A percentile compares a stretch with the other conserved stretches of the same genome.
phyloP scores from a whole-genome alignment of 257 asterid species.

The Nyctanthes arbortristis region DNA sequence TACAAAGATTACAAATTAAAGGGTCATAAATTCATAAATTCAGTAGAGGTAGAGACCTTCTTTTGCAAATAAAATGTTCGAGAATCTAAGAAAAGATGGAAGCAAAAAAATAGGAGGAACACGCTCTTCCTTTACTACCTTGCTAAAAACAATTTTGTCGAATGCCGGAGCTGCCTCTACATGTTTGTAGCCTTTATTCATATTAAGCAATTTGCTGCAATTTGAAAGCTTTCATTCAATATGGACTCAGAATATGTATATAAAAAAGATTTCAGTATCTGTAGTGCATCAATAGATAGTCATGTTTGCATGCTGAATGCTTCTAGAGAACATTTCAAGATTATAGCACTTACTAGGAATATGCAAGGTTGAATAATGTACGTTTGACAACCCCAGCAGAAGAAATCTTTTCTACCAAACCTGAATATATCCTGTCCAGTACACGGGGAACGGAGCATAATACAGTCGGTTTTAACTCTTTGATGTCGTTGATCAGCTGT shows the following conservation, averaged over 20 bases:
- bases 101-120: constrained; percentile 6
- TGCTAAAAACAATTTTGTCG: constrained; percentile 70
- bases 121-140: constrained; percentile 38
- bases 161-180: constrained; percentile 68
- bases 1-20: not conserved
- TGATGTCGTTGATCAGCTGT: constrained; percentile 65
- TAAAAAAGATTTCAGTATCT: not conserved
- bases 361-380: constrained; percentile 63
- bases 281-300: not conserved
- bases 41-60: not conserved
- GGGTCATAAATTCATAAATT: constrained; percentile 4
- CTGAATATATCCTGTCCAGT: constrained; percentile 75
- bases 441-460: constrained; percentile 83
- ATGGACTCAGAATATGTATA: too few relatives aligned
- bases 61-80: not conserved
- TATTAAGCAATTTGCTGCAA: constrained; percentile 68
- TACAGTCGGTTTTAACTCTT: constrained; percentile 71
- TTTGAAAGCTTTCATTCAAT: constrained; percentile 1
- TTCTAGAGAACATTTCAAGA: not conserved
- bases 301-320: not conserved
- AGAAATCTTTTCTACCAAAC: constrained; percentile 68
- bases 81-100: not conserved
- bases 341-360: constrained; percentile 57
- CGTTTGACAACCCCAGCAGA: constrained; percentile 54
- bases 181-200: constrained; percentile 72